These are phyloP conservation scores for Craspedostauros australis DNA, from an alignment of 108 stramenopile genomes.

Conservation along the genomic window DNA sequence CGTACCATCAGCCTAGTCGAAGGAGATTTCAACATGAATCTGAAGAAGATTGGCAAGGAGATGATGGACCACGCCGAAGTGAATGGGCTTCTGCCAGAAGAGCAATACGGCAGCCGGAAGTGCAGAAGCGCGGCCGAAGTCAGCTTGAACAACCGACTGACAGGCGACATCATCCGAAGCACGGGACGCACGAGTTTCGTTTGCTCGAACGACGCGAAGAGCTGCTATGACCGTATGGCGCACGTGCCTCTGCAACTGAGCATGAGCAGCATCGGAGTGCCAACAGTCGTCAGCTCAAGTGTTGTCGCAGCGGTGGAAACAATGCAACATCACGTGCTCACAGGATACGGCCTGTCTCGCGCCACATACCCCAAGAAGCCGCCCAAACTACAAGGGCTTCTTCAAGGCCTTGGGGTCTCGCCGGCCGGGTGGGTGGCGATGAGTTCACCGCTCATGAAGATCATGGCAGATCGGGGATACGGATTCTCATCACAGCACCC, in stretches of 20 bases:
- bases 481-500: neutral
- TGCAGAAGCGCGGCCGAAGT: no score
- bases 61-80: neutral
- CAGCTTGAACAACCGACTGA: no score
- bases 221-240: conserved; percentile 18
- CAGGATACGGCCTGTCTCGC: neutral
- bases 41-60: conserved; percentile 5
- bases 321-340: conserved; percentile 4
- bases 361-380: neutral
- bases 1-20: conserved; percentile 12
- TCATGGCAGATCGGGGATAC: conserved; percentile 3
- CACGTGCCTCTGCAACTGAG: conserved; percentile 3
- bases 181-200: no score
- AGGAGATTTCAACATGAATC: conserved; percentile 10
- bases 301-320: neutral
- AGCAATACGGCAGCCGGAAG: no score
- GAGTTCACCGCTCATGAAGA: conserved; percentile 9
- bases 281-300: neutral
- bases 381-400: conserved; percentile 5
- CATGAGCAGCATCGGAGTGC: conserved; percentile 3
- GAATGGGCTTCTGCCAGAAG: no score
- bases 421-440: conserved; percentile 32
- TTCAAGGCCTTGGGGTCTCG: conserved; percentile 38
- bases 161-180: no score
- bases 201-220: conserved; percentile 8